Evolutionary conservation across 257 asterid genomes (phyloP), one percentile per base, ranked within the genome.

Genomic region (Salvia splendens): DNA sequence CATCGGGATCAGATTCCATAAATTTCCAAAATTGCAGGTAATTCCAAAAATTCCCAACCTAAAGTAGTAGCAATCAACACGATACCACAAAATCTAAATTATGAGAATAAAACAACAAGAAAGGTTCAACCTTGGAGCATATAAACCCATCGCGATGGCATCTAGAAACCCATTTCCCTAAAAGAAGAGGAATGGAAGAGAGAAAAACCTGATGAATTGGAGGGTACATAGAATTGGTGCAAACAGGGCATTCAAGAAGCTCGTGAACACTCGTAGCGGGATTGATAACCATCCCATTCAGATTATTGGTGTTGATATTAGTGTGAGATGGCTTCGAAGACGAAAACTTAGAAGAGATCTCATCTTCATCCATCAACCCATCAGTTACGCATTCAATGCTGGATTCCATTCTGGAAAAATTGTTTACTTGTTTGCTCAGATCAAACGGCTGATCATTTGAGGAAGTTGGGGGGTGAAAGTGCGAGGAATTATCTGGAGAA

Each of bases 191-290:
- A 49, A 41, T 24, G 30, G 30, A 50, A 38, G 56, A 47, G 11
- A 60, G 77, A 43, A 20, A 1, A 58, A 85, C 92, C 92, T 83
- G 92, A 72, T 83, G 92, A 20, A 85, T 85, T 4, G 91, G 91
- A 69, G 91, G 91, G 76, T 85, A 85, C 91, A 85, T 85, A 67
- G 91, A 82, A 77, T 85, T 82, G 68, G 86, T 80, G 63, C 88
- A 83, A 71, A 83, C 88, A 41, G 88, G 88, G 70, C 88, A 83
- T 78, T 83, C 91, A 5, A 85, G 86, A 76, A 85, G 86, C 77
- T 85, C 91, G 24, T 83, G 91, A 59, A 85, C 91, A 69, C 88
- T 76, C 4, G 84, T 78, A 50, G 84, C 68, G 14, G 83, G 82
- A 68, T 69, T 73, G 61, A 71, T 79, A 51, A 71, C 69, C 66